Evolutionary conservation across 2,329 filamentous ascomycete genomes (phyloP).

Genomic region (Monosporascus sp.): DNA sequence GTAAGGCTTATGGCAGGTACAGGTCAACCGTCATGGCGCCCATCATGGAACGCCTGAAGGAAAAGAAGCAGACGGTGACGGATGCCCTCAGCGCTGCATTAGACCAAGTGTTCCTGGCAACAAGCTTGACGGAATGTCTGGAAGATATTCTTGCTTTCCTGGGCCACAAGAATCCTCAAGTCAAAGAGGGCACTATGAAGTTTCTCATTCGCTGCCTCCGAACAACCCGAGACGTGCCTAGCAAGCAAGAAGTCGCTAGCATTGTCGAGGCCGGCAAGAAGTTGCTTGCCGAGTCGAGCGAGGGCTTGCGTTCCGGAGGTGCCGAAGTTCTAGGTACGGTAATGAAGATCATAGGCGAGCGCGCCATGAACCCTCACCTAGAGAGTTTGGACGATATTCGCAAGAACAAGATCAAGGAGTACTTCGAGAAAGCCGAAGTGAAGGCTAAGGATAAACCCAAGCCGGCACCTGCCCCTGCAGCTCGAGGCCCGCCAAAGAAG

Average conservation of each 20-base stretch:
- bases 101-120: slow-evolving; percentile 62
- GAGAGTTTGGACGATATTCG: slow-evolving; percentile 93
- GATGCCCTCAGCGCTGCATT: slow-evolving; percentile 84
- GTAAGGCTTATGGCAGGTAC: slow-evolving; percentile 74
- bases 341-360: slow-evolving; percentile 98
- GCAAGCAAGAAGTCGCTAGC: slow-evolving; percentile 73
- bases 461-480: slow-evolving; percentile 58
- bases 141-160: slow-evolving; percentile 84
- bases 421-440: slow-evolving; percentile 71
- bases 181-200: slow-evolving; percentile 91
- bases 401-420: slow-evolving; percentile 95
- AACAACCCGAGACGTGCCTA: slow-evolving; percentile 76
- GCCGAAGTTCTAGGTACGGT: slow-evolving; percentile 88
- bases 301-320: slow-evolving; percentile 78
- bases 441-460: slow-evolving; percentile 93
- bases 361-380: slow-evolving; percentile 87
- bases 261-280: slow-evolving; percentile 91
- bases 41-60: slow-evolving; percentile 93
- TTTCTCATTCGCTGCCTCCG: slow-evolving; percentile 87
- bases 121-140: slow-evolving; percentile 76
- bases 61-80: slow-evolving; percentile 87
- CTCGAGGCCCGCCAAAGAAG: slow-evolving; percentile 39
- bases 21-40: slow-evolving; percentile 75
- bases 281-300: slow-evolving; percentile 81
- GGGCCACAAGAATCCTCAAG: slow-evolving; percentile 92